Evolutionary conservation across 2,329 filamentous ascomycete genomes (phyloP), one percentile per base, ranked within the genome.

Genomic region (Pseudogymnoascus verrucosus): DNA sequence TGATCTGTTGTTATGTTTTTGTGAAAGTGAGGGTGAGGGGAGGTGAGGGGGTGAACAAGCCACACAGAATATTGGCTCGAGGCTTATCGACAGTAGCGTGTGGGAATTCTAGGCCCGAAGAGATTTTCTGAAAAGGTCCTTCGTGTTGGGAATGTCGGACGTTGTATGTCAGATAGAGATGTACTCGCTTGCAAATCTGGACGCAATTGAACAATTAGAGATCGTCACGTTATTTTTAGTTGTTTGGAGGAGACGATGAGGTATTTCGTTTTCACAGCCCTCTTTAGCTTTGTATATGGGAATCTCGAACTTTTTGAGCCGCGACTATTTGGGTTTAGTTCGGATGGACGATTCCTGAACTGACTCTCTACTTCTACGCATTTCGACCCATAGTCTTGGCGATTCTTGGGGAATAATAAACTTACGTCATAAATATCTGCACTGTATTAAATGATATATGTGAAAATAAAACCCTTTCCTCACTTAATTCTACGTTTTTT

Each of bases 251-350:
- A 57, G 51, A 14, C 26, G 16, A 57, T 26, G 51, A 34, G 28
- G 5, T 57, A 57, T 34, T 57, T 57, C 51, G 51, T 34, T 57
- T 57, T 57, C 51, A 36, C 51, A 57, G 51, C 51, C 51, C 51
- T 57, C 51, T 57, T 57, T 57, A 57, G 51, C 28, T 57, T 57
- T 57, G 28, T 36, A 28, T 57, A 57, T 57, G 51, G 51, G 51
- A 57, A 57, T 57, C 51, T 57, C 28, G 51, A 57, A 57, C 51
- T 57, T 57, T 57, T 57, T 57, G 51, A 57, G 51, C 51, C 51
- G 51, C 51, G 51, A 19, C 51, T 21, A 57, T 21, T 19, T 16
- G 51, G 19, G 51, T 57, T 36, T 57, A 57, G 51, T 16, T 34
- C 51, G 28, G 28, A 21, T 57, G 51, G 51, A 34, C 51, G 51